These are phyloP conservation scores for Sclerotinia minor DNA, from an alignment of 2,329 filamentous ascomycete species.

Conservation along the genomic window DNA sequence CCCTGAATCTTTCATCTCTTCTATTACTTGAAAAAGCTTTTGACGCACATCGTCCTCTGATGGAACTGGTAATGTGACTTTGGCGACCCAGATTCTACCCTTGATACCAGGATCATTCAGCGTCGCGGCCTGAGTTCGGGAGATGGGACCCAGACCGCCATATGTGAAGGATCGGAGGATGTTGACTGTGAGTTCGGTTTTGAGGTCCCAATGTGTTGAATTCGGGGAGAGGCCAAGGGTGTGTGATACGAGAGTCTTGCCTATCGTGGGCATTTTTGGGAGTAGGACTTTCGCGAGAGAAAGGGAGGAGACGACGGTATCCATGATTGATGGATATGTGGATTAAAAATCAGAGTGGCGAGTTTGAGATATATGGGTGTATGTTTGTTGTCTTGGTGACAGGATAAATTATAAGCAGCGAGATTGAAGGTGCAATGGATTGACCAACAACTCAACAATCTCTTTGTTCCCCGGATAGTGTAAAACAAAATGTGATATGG, in stretches of 20 bases:
- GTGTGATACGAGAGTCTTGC: constrained; percentile 62
- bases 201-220: constrained; percentile 74
- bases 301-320: constrained; percentile 44
- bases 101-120: constrained; percentile 67
- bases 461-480: background rate
- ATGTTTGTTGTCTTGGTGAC: background rate
- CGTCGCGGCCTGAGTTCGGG: constrained; percentile 61
- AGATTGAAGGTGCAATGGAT: background rate
- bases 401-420: background rate
- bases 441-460: background rate
- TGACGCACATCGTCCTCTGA: constrained; percentile 56
- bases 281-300: constrained; percentile 41
- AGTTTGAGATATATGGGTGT: constrained; percentile 39
- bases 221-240: constrained; percentile 67
- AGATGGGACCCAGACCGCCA: constrained; percentile 47
- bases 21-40: constrained; percentile 58
- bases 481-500: background rate
- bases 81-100: constrained; percentile 79
- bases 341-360: background rate
- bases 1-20: constrained; percentile 48
- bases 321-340: constrained; percentile 27
- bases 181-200: constrained; percentile 69
- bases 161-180: constrained; percentile 65
- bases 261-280: constrained; percentile 60
- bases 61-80: constrained; percentile 62